phyloP scores from a whole-genome alignment of 768 basidiomycete species.

The Tylopilus vinaceipallidus region DNA sequence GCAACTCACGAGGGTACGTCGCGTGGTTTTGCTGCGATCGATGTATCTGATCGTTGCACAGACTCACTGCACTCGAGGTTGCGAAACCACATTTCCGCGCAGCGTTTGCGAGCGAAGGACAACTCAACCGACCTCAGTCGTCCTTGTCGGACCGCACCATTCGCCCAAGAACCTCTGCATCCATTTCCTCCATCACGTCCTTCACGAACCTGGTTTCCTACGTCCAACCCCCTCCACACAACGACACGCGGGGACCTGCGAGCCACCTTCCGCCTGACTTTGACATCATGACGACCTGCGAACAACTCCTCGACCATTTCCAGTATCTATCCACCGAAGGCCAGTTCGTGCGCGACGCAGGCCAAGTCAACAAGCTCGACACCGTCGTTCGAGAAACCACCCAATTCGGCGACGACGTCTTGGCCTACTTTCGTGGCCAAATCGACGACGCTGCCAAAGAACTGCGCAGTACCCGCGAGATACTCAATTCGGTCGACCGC shows the following conservation, averaged over 20 bases:
- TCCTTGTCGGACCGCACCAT: constrained; percentile 56
- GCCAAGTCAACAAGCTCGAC: constrained; percentile 43
- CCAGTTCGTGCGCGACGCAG: constrained; percentile 36
- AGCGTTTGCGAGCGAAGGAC: constrained; percentile 55
- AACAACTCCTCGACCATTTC: constrained; percentile 54
- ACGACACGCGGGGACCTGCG: constrained; percentile 33
- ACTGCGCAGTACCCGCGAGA: constrained; percentile 45
- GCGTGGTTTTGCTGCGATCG: neutral
- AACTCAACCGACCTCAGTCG: constrained; percentile 48
- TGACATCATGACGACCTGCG: constrained; percentile 43
- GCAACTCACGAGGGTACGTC: constrained; percentile 70
- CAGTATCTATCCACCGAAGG: constrained; percentile 46
- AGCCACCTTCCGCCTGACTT: constrained; percentile 39
- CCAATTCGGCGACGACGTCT: constrained; percentile 43
- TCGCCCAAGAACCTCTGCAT: constrained; percentile 39
- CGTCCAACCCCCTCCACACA: constrained; percentile 13
- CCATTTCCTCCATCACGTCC: constrained; percentile 51
- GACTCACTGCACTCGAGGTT: constrained; percentile 64
- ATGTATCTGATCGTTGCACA: constrained; percentile 2
- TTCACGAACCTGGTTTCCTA: constrained; percentile 34
- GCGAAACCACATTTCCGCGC: constrained; percentile 63
- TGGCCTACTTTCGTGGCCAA: constrained; percentile 51
- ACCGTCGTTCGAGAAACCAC: constrained; percentile 47
- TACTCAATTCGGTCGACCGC: constrained; percentile 42
- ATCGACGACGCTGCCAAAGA: constrained; percentile 51